These are phyloP conservation scores for Neofusicoccum kwambonambiense DNA, from an alignment of 2,329 filamentous ascomycete genomes.

Conservation along the genomic window DNA sequence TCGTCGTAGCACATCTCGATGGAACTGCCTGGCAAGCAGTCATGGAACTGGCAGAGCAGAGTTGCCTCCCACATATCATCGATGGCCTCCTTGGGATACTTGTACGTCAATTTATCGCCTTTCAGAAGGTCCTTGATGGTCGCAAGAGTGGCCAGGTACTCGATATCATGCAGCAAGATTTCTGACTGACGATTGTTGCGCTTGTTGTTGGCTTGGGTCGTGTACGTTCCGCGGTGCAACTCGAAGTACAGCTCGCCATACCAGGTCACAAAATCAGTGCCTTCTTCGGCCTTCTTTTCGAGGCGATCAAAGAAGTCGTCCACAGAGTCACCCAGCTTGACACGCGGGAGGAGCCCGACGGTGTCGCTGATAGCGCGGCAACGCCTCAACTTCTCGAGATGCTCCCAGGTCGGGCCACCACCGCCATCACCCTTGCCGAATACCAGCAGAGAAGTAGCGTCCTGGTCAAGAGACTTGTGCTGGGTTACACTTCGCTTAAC, in stretches of 20 bases:
- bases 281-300: slow-evolving; percentile 69
- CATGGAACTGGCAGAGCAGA: slow-evolving; percentile 94
- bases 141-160: slow-evolving; percentile 82
- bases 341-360: slow-evolving; percentile 75
- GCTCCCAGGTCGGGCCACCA: slow-evolving; percentile 89
- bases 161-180: slow-evolving; percentile 79
- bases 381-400: slow-evolving; percentile 89
- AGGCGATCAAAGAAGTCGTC: slow-evolving; percentile 91
- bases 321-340: slow-evolving; percentile 85
- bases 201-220: slow-evolving; percentile 97
- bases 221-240: slow-evolving; percentile 94
- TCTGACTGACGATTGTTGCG: slow-evolving; percentile 87
- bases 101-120: slow-evolving; percentile 56
- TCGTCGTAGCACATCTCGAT: slow-evolving; percentile 99
- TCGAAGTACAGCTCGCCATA: slow-evolving; percentile 98
- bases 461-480: slow-evolving; percentile 94
- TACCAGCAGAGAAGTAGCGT: slow-evolving; percentile 83
- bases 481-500: slow-evolving; percentile 84
- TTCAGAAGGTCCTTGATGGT: slow-evolving; percentile 64
- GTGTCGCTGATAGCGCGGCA: slow-evolving; percentile 91
- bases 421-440: slow-evolving; percentile 97
- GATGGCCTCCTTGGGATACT: slow-evolving; percentile 90
- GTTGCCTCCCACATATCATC: slow-evolving; percentile 95
- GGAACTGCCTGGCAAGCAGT: slow-evolving; percentile 89
- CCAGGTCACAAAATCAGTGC: slow-evolving; percentile 83